A percentile compares a stretch with the other conserved stretches of the same genome.
Evolutionary conservation across 2,329 filamentous ascomycete species (phyloP).

Genomic region (Alternaria alternata): DNA sequence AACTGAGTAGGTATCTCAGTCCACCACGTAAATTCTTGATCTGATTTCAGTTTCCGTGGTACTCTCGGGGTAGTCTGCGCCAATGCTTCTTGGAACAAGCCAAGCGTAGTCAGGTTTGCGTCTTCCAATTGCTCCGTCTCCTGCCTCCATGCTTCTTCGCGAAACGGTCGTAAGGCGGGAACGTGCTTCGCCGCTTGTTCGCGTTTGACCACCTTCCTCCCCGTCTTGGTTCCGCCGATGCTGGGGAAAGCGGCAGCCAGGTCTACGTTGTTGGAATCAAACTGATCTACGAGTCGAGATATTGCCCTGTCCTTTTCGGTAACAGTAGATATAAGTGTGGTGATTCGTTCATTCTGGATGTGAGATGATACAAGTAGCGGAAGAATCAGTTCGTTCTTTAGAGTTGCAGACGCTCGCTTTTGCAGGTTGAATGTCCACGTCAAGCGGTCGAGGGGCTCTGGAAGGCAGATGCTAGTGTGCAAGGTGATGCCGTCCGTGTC

Average conservation of each 20-base stretch:
- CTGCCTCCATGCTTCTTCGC: slow-evolving; percentile 57
- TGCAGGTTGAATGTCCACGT: slow-evolving; percentile 70
- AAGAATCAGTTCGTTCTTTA: slow-evolving; percentile 61
- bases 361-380: slow-evolving; percentile 62
- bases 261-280: slow-evolving; percentile 64
- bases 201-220: slow-evolving; percentile 56
- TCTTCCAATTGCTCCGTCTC: slow-evolving; percentile 37
- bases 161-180: slow-evolving; percentile 63
- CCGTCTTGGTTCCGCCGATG: slow-evolving; percentile 56
- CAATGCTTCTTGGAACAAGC: slow-evolving; percentile 46
- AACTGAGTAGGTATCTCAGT: slow-evolving; percentile 22
- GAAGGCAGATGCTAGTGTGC: slow-evolving; percentile 67
- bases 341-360: slow-evolving; percentile 57
- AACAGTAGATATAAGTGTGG: slow-evolving; percentile 59
- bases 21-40: slow-evolving; percentile 34
- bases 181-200: slow-evolving; percentile 63
- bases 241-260: slow-evolving; percentile 66
- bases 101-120: slow-evolving; percentile 37
- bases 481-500: slow-evolving; percentile 56
- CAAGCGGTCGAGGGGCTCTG: slow-evolving; percentile 68
- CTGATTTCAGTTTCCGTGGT: slow-evolving; percentile 33
- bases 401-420: slow-evolving; percentile 49
- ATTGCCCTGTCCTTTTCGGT: slow-evolving; percentile 67
- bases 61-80: slow-evolving; percentile 37
- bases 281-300: slow-evolving; percentile 64